Conservation (phyloP, 1,139 yeast genomes). For the Diutina siamensis region DNA sequence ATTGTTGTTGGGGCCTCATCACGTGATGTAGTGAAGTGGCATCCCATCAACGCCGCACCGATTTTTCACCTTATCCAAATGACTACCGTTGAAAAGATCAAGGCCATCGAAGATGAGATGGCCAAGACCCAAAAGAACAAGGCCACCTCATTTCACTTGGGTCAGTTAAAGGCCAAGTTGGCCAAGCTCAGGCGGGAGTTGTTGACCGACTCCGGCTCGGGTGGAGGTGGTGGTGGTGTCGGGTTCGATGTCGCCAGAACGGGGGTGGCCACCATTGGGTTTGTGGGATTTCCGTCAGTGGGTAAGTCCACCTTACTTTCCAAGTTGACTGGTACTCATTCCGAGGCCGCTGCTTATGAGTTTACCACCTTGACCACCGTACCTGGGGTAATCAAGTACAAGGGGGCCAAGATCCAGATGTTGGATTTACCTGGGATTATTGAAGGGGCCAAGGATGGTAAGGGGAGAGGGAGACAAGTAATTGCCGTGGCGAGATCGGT, state of each 20-base stretch:
- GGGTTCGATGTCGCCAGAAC: slow-evolving; percentile 98
- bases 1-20: too few species aligned
- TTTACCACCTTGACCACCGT: slow-evolving; percentile 96
- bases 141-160: slow-evolving; percentile 93
- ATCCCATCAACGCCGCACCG: not conserved
- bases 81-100: slow-evolving; percentile 83
- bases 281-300: slow-evolving; percentile 98
- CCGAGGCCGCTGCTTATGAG: slow-evolving; percentile 95
- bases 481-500: slow-evolving; percentile 98
- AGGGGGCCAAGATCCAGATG: slow-evolving; percentile 97
- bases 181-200: slow-evolving; percentile 92
- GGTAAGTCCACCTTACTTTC: slow-evolving; percentile 85
- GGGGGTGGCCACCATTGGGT: slow-evolving; percentile 94
- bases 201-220: slow-evolving; percentile 62
- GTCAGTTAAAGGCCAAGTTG: slow-evolving; percentile 89
- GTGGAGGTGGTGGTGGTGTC: slow-evolving; percentile 80
- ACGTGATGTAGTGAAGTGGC: too few species aligned
- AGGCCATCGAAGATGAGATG: slow-evolving; percentile 92
- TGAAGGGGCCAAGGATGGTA: slow-evolving; percentile 98
- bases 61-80: slow-evolving; percentile 24
- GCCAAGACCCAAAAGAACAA: slow-evolving; percentile 92
- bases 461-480: slow-evolving; percentile 98
- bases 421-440: slow-evolving; percentile 97
- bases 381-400: slow-evolving; percentile 90
- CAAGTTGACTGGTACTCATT: slow-evolving; percentile 87